Base-by-base conservation (phyloP, 768 basidiomycete genomes). In the Boletus coccyginus region DNA sequence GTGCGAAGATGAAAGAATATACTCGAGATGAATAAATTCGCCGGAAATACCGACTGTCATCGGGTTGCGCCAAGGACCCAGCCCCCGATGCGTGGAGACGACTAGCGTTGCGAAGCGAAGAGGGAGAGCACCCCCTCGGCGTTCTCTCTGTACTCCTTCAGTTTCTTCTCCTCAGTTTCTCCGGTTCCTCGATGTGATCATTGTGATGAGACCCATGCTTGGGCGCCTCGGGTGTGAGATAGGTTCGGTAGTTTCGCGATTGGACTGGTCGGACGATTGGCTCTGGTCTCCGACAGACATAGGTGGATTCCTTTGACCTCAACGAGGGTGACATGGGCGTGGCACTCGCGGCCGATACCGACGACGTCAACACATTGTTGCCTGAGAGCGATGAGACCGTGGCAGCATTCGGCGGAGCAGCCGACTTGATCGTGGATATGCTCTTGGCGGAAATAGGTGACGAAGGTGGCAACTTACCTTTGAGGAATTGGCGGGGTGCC, bases 121-220 rank as follows among this genome's bases (percentile, higher is more conserved):
- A 93, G 75, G 33, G 90, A 90, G 55, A 93, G 78, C 53, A 93
- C 81, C 62, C 92, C 92, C 76, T 92, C 90, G 3, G 91, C 90
- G 58, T 86, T 88, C 67, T 91, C 86, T 75, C 92, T 92, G 76
- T 90, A 90, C 75, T 86, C 91, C 79, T 87, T 89, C 71, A 90
- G 70, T 72, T 88, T 92, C 77, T 83, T 90, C 66, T 84, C 81
- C 81, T 86, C 58, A 76, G 75, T 67, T 83, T 86, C 64, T 85
- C 81, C n/a, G 78, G 75, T 55, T 81, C 75, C 50, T 79, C 78
- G 6, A 55, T 55, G 12, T 66, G n/a, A n/a, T n/a, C n/a, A n/a
- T n/a, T n/a, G n/a, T n/a, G 66, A 29, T 74, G 66, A 17, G 73
- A 62, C 6, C 53, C 29, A 24, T 62, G 55, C 53, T 71, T 74